phyloP scores from a whole-genome alignment of 2,329 filamentous ascomycete genomes.

The Ploettnerulaceae sp. region DNA sequence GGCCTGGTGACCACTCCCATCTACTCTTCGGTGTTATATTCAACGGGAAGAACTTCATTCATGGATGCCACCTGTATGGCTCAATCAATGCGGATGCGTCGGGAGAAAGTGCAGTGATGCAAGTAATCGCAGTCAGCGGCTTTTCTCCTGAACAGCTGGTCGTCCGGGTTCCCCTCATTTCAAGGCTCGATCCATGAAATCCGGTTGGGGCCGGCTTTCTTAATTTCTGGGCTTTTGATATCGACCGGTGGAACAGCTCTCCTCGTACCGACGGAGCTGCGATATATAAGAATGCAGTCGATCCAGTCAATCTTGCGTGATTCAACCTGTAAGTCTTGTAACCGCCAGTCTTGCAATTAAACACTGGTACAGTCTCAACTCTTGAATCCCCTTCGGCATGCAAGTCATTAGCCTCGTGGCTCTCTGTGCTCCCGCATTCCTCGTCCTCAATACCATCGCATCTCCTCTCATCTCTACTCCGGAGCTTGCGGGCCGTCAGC shows the following conservation, averaged over 20 bases:
- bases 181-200: no score
- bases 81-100: neutral
- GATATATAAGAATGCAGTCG: neutral
- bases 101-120: neutral
- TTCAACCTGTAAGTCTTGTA: neutral
- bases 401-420: neutral
- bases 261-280: no score
- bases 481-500: neutral
- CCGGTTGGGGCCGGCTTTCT: no score
- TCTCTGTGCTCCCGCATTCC: neutral
- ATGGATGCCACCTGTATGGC: neutral
- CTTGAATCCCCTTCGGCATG: neutral
- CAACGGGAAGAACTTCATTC: no score
- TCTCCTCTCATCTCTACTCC: neutral
- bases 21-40: no score
- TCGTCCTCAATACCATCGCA: neutral
- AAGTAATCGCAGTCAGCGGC: neutral
- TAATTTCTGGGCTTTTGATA: no score
- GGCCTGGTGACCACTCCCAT: neutral
- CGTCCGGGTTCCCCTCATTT: conserved; percentile 2
- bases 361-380: neutral
- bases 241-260: no score
- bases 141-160: neutral
- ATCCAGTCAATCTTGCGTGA: neutral
- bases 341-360: neutral